Percentiles rank a stretch among this genome's conserved stretches.
Conservation (phyloP, 2,329 filamentous ascomycete genomes). For the Talaromyces sp. region DNA sequence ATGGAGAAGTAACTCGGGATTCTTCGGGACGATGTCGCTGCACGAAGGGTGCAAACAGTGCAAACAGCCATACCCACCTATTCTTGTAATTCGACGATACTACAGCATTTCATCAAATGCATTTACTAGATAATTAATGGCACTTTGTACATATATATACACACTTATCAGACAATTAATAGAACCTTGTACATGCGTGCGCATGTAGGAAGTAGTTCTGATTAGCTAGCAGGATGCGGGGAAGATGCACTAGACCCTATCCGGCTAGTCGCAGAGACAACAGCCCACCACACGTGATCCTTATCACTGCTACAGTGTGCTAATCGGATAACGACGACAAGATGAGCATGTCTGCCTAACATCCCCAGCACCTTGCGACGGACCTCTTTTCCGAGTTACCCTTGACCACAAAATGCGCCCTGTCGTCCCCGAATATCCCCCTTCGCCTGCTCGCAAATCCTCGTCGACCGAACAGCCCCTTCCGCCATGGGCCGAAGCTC, state of each 20-base stretch:
- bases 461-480: conserved; percentile 26
- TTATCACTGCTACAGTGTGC: conserved; percentile 3
- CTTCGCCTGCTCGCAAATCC: conserved; percentile 31
- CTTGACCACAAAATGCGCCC: conserved; percentile 31
- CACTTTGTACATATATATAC: too few species aligned
- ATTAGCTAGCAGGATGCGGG: not conserved
- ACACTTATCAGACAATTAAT: too few species aligned
- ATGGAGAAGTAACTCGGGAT: not conserved
- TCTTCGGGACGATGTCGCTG: not conserved
- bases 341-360: not conserved
- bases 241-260: not conserved
- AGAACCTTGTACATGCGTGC: too few species aligned
- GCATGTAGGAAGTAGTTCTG: too few species aligned
- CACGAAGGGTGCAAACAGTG: not conserved
- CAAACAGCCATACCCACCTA: not conserved
- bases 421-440: conserved; percentile 28
- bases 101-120: too few species aligned
- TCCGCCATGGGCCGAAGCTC: conserved; percentile 32
- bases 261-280: not conserved
- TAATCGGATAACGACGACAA: not conserved
- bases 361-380: not conserved
- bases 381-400: not conserved
- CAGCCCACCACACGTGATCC: conserved; percentile 12
- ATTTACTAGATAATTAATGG: not conserved
- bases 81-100: too few species aligned